Conservation (phyloP, 2,329 filamentous ascomycete species). For the Westerdykella sp. region DNA sequence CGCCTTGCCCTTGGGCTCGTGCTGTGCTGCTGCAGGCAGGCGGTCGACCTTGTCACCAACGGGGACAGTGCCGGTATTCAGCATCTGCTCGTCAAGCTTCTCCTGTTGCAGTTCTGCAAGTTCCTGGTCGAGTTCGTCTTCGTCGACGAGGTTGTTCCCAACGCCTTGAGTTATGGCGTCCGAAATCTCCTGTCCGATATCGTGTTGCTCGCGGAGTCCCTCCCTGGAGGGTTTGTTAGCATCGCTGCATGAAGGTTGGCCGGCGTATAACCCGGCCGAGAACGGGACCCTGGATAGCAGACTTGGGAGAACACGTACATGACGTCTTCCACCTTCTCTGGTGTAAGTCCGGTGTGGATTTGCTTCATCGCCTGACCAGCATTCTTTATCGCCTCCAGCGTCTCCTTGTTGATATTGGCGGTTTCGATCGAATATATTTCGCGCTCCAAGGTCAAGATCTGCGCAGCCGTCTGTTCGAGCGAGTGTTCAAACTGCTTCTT, state of each 20-base stretch:
- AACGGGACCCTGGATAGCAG: neutral
- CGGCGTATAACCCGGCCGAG: neutral
- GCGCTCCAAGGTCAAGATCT: conserved; percentile 88
- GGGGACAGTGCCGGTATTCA: conserved; percentile 79
- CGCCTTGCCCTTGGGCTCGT: conserved; percentile 45
- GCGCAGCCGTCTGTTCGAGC: conserved; percentile 80
- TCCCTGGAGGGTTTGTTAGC: conserved; percentile 56
- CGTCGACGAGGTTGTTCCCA: conserved; percentile 68
- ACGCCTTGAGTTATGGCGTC: conserved; percentile 69
- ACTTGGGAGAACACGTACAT: conserved; percentile 64
- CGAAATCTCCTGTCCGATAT: conserved; percentile 87
- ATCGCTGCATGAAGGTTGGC: neutral
- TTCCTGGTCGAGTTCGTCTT: conserved; percentile 78
- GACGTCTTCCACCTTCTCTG: conserved; percentile 89
- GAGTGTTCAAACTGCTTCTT: conserved; percentile 94
- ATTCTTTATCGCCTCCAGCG: conserved; percentile 86
- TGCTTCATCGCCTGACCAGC: conserved; percentile 85
- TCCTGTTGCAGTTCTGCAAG: conserved; percentile 85
- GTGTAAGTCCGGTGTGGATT: conserved; percentile 84
- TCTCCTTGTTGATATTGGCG: conserved; percentile 98
- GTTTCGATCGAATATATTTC: conserved; percentile 97
- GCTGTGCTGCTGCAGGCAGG: conserved; percentile 67
- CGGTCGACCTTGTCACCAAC: conserved; percentile 70
- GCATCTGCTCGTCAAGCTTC: conserved; percentile 86
- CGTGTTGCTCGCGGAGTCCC: conserved; percentile 82